phyloP scores from a whole-genome alignment of 2,329 filamentous ascomycete species.

The Penicillium sp. region DNA sequence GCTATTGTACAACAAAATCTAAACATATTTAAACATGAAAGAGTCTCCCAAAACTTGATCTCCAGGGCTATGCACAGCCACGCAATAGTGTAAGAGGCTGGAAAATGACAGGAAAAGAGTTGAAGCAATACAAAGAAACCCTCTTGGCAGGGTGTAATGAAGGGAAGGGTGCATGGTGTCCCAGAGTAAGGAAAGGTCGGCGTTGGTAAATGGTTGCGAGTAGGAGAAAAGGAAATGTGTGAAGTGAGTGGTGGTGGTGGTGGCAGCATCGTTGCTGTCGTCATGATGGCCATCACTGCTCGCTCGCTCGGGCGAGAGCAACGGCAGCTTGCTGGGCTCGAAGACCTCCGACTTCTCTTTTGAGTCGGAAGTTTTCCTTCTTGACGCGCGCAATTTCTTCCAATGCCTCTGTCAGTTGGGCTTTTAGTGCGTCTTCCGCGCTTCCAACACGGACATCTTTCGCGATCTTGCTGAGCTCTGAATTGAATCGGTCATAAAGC shows the following conservation, averaged over 20 bases:
- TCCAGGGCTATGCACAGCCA: slow-evolving; percentile 21
- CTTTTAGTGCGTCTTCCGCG: slow-evolving; percentile 71
- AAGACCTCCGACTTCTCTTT: slow-evolving; percentile 71
- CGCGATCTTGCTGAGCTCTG: slow-evolving; percentile 78
- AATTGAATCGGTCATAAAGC: slow-evolving; percentile 85
- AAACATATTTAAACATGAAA: slow-evolving; percentile 13
- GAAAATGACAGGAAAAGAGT: slow-evolving; percentile 15
- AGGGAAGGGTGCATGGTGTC: slow-evolving; percentile 13
- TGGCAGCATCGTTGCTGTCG: slow-evolving; percentile 1
- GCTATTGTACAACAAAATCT: slow-evolving; percentile 24
- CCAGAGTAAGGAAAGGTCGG: slow-evolving; percentile 11
- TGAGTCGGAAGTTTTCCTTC: slow-evolving; percentile 78
- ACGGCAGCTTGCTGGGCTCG: slow-evolving; percentile 45
- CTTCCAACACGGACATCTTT: slow-evolving; percentile 69
- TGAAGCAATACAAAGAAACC: slow-evolving; percentile 11
- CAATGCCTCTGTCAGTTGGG: slow-evolving; percentile 62
- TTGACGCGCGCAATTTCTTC: slow-evolving; percentile 73
- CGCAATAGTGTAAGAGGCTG: slow-evolving; percentile 17
- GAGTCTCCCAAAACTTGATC: slow-evolving; percentile 15
- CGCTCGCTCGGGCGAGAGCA: slow-evolving; percentile 29
- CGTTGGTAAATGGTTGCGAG: not conserved
- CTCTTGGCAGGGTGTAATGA: slow-evolving; percentile 6
- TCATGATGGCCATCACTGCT: slow-evolving; percentile 16
- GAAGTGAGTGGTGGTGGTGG: slow-evolving; percentile 1
- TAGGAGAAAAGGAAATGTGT: slow-evolving; percentile 2